Conservation (phyloP, 306 rosid species). For the Cucurbita argyrosperma region DNA sequence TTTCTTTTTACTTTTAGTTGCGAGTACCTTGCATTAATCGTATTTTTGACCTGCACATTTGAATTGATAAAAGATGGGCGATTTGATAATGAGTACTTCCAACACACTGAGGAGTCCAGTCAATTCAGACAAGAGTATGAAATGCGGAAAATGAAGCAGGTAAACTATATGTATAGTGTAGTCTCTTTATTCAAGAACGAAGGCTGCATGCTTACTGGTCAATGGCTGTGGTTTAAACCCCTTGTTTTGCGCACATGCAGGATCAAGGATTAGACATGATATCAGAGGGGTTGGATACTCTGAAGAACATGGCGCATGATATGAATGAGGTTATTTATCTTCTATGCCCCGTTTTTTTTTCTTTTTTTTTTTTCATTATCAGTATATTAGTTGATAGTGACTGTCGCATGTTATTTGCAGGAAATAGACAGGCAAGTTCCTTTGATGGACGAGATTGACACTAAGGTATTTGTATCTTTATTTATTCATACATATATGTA, state of each 20-base stretch:
- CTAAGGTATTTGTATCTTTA: slow-evolving; percentile 36
- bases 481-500: neutral
- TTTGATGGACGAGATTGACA: slow-evolving; percentile 92
- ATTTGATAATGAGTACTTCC: slow-evolving; percentile 69
- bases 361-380: neutral
- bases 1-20: neutral
- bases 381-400: neutral
- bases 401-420: slow-evolving; percentile 27
- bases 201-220: neutral
- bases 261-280: slow-evolving; percentile 97
- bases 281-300: slow-evolving; percentile 83
- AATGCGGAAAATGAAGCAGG: slow-evolving; percentile 87
- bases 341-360: neutral
- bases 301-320: slow-evolving; percentile 93
- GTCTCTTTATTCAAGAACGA: neutral
- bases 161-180: slow-evolving; percentile 20
- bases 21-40: neutral
- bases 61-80: slow-evolving; percentile 47
- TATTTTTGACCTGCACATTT: slow-evolving; percentile 11
- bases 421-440: slow-evolving; percentile 98
- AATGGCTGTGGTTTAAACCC: neutral
- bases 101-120: slow-evolving; percentile 60
- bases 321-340: slow-evolving; percentile 77
- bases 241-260: slow-evolving; percentile 23
- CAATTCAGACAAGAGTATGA: slow-evolving; percentile 87